Percentiles rank a stretch among this genome's conserved stretches.
Evolutionary conservation across 768 basidiomycete genomes (phyloP).

Genomic region (Chalciporus piperatus): DNA sequence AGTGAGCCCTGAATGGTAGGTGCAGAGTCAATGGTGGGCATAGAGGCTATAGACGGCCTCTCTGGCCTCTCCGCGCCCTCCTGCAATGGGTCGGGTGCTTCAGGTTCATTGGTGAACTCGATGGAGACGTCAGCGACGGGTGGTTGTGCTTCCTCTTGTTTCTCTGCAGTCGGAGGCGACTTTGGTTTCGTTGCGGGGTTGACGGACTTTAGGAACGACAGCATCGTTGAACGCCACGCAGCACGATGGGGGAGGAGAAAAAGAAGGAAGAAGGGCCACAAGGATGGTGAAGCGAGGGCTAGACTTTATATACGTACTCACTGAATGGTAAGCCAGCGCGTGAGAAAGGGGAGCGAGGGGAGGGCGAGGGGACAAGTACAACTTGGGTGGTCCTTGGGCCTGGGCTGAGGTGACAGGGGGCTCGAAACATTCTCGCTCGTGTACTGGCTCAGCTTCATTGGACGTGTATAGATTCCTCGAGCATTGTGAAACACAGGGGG

Average conservation of each 20-base stretch:
- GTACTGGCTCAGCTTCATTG: not conserved
- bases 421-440: too few species aligned
- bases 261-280: not conserved
- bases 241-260: not conserved
- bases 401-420: too few species aligned
- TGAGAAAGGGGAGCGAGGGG: slow-evolving; percentile 23
- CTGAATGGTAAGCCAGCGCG: slow-evolving; percentile 20
- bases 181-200: slow-evolving; percentile 3
- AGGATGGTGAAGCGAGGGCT: slow-evolving; percentile 6
- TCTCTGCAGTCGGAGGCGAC: not conserved
- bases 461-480: not conserved
- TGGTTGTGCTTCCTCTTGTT: not conserved
- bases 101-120: not conserved
- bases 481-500: not conserved
- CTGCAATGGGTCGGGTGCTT: not conserved
- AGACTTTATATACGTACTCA: slow-evolving; percentile 30
- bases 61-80: slow-evolving; percentile 9
- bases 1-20: slow-evolving; percentile 23
- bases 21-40: slow-evolving; percentile 21
- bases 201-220: slow-evolving; percentile 26
- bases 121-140: slow-evolving; percentile 3
- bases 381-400: not conserved
- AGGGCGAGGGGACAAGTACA: not conserved
- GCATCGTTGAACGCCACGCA: slow-evolving; percentile 9
- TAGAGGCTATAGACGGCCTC: slow-evolving; percentile 19